Evolutionary conservation across 306 rosid genomes (phyloP), one percentile per base, ranked within the genome.

Genomic region (Prunus mongolica): DNA sequence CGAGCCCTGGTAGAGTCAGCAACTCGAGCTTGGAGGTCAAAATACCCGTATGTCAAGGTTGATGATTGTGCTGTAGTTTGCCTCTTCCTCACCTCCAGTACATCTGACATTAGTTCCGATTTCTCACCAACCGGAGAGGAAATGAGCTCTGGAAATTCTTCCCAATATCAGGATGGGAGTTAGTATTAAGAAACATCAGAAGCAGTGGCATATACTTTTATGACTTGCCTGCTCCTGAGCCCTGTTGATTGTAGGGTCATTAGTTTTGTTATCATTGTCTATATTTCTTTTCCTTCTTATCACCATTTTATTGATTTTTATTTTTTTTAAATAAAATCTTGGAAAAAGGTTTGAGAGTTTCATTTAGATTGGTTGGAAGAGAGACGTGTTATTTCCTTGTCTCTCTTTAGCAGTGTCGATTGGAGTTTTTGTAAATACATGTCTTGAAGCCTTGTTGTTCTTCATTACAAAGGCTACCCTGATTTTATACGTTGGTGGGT

Each of bases 21-120:
- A 38, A 75, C 80, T 80, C 82, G 79, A 62, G 91, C 91, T 32
- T 93, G 98, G 96, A 89, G 61, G 83, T 63, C 73, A 0, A 89
- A 84, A 55, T 80, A 28, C 66, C 92, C 95, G 1, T 44, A 54
- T 64, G 61, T 89, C 5, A 93, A 93, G 81, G 73, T 78, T 19
- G 97, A 93, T 82, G 98, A 93, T 72, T 93, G 98, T 69, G 86
- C 97, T 24, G 98, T 82, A 70, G 93, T 93, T 63, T 93, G 98
- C 79, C 93, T 93, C 62, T 93, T 86, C 82, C 87, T 93, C 79
- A 65, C 83, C 81, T 62, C 89, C 6, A 64, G 63, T 77, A 15
- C 76, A 2, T 67, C 87, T 50, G 76, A 67, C 66, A n/a, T 22
- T 6, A 60, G 66, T 24, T 69, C 69, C 14, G 54, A 67, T 69